phyloP scores from a whole-genome alignment of 371 early-diverging fungal genomes.

The Fennellomyces sp. region DNA sequence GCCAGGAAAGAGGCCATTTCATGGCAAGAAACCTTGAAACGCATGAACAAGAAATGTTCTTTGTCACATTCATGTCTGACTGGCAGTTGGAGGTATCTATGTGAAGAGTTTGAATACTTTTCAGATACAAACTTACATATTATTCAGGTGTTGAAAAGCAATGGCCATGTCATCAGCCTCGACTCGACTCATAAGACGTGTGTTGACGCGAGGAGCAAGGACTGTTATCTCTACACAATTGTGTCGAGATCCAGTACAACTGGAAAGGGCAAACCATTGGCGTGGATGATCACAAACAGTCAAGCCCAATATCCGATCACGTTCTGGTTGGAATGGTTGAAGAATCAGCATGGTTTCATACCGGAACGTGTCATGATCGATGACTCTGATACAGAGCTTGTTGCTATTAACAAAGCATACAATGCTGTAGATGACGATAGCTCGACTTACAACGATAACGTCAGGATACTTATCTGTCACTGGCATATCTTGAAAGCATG shows the following conservation, averaged over 20 bases:
- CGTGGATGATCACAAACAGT: too few relatives aligned
- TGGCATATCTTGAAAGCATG: conserved; percentile 9
- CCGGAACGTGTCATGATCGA: conserved; percentile 7
- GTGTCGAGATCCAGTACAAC: not conserved
- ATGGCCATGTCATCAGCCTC: too few relatives aligned
- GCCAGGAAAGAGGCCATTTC: too few relatives aligned
- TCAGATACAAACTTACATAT: too few relatives aligned
- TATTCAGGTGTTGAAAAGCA: too few relatives aligned
- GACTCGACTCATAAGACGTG: too few relatives aligned
- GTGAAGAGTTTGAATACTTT: too few relatives aligned
- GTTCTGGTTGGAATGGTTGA: conserved; percentile 2
- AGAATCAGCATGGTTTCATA: not conserved
- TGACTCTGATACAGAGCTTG: conserved; percentile 9
- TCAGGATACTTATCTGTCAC: not conserved
- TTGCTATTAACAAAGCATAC: not conserved
- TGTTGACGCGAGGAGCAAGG: not conserved
- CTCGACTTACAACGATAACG: not conserved
- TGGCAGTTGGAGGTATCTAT: too few relatives aligned
- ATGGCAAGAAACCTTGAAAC: too few relatives aligned
- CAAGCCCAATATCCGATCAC: not conserved
- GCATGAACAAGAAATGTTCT: too few relatives aligned
- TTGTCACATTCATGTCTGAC: too few relatives aligned
- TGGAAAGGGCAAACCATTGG: not conserved
- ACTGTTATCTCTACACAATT: not conserved
- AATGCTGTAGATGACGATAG: not conserved